phyloP scores from a whole-genome alignment of 2,329 filamentous ascomycete species.

The Ceratocystis albifundus region DNA sequence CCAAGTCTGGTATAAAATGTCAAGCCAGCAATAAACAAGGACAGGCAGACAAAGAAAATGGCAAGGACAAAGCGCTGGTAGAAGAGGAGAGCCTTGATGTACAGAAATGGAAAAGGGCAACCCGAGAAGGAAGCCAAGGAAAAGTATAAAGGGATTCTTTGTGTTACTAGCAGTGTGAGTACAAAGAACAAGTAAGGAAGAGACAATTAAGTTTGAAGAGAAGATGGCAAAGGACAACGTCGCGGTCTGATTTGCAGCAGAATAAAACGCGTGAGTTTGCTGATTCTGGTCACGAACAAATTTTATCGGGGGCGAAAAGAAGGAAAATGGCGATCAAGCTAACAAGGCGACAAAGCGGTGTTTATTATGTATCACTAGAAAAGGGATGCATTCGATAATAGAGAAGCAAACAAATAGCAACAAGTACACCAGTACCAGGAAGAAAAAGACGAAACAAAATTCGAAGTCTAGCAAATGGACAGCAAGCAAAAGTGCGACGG shows the following conservation, averaged over 20 bases:
- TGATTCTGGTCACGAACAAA: no score
- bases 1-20: neutral
- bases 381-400: neutral
- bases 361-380: neutral
- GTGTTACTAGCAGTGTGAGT: neutral
- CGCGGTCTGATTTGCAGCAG: no score
- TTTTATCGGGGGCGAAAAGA: neutral
- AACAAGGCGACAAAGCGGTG: neutral
- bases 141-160: neutral
- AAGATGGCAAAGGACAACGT: neutral
- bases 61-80: neutral
- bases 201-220: slow-evolving; percentile 6
- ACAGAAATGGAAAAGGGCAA: neutral
- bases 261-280: no score
- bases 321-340: neutral
- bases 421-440: neutral
- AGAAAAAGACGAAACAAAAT: neutral
- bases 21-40: neutral
- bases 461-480: no score
- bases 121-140: neutral
- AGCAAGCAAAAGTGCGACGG: no score
- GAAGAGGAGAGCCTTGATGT: neutral
- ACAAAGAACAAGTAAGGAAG: neutral
- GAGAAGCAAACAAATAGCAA: neutral
- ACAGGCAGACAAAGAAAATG: neutral